These are phyloP conservation scores for Nannochloropsis salina DNA, from an alignment of 108 stramenopile species.

Conservation along the genomic window DNA sequence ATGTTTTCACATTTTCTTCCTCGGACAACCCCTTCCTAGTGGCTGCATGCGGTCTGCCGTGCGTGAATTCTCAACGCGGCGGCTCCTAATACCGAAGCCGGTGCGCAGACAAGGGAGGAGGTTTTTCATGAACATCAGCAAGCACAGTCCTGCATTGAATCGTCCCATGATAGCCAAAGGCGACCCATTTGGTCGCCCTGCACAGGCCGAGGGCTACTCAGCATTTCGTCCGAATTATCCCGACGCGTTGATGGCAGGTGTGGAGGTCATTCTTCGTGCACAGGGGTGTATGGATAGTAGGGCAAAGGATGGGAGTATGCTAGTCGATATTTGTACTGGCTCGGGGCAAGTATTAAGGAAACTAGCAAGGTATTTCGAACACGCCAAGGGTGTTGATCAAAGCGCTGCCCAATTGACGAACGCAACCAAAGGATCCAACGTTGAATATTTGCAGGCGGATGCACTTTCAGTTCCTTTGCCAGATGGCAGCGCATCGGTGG, in stretches of 20 bases:
- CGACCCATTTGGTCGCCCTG: background rate
- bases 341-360: background rate
- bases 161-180: slow-evolving; percentile 6
- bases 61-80: too few species aligned
- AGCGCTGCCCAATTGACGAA: background rate
- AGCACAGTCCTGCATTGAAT: background rate
- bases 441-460: slow-evolving; percentile 5
- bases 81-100: too few species aligned
- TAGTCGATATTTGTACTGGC: slow-evolving; percentile 20
- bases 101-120: too few species aligned
- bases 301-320: background rate
- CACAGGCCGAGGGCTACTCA: background rate
- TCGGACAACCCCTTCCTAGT: too few species aligned
- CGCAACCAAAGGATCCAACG: background rate
- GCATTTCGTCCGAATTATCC: background rate
- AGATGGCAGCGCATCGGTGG: background rate
- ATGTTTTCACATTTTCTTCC: too few species aligned
- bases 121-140: background rate
- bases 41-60: too few species aligned
- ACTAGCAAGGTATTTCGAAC: background rate
- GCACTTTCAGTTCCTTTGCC: background rate
- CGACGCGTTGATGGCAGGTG: background rate
- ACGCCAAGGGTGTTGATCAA: slow-evolving; percentile 16
- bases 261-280: background rate
- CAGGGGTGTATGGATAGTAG: background rate